A percentile compares a stretch with the other conserved stretches of the same genome.
Conservation (phyloP, 768 basidiomycete species). For the Kockovaella imperatae region DNA sequence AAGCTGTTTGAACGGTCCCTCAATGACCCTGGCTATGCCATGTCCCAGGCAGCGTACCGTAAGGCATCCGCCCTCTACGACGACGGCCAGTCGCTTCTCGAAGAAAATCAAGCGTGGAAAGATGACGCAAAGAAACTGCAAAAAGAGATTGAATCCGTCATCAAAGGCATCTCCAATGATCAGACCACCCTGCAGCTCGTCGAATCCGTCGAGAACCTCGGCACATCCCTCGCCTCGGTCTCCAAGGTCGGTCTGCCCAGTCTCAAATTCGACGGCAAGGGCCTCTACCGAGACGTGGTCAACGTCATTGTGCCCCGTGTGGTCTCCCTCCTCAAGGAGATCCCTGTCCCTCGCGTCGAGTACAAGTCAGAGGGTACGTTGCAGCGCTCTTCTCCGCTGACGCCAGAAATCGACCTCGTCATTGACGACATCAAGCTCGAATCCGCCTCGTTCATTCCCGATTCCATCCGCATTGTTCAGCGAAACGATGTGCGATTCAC, state of each 20-base stretch:
- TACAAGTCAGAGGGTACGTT: conserved; percentile 43
- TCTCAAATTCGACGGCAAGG: conserved; percentile 39
- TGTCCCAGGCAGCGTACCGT: conserved; percentile 43
- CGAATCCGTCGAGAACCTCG: conserved; percentile 44
- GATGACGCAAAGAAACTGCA: conserved; percentile 40
- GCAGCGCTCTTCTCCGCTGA: conserved; percentile 2
- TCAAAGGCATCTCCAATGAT: conserved; percentile 43
- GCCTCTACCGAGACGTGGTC: conserved; percentile 45
- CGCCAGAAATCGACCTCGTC: conserved; percentile 40
- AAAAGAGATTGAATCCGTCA: conserved; percentile 40
- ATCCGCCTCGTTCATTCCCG: conserved; percentile 47
- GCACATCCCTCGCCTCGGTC: conserved; percentile 37
- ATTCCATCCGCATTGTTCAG: conserved; percentile 44
- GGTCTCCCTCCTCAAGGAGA: conserved; percentile 45
- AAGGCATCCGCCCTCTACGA: conserved; percentile 45
- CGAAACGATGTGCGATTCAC: conserved; percentile 46
- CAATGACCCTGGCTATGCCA: conserved; percentile 45
- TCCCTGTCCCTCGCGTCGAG: conserved; percentile 46
- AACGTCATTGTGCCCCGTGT: conserved; percentile 46
- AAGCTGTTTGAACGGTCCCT: conserved; percentile 43
- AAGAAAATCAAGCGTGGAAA: conserved; percentile 43
- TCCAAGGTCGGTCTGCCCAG: conserved; percentile 42
- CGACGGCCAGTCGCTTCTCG: conserved; percentile 43
- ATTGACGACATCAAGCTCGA: conserved; percentile 46
- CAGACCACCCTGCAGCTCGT: conserved; percentile 40